A percentile compares a stretch with the other conserved stretches of the same genome.
Evolutionary conservation across 805 yeast species (phyloP).

Genomic region (Metschnikowia baotianmanensis): DNA sequence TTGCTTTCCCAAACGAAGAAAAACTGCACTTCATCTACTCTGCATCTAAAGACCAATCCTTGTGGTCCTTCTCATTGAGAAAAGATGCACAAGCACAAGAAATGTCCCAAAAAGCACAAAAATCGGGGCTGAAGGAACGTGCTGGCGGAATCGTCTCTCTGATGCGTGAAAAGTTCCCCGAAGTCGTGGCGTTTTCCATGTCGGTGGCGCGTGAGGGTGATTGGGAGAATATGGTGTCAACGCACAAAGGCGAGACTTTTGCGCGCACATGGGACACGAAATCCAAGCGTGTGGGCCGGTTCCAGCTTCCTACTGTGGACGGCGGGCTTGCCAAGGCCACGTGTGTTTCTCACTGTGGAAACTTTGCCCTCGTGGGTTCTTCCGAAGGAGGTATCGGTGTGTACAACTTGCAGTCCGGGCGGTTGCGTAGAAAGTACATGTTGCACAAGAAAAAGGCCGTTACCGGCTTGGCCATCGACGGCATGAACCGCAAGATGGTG

Average conservation of each 20-base stretch:
- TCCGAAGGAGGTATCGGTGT: constrained; percentile 80
- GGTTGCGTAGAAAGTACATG: constrained; percentile 63
- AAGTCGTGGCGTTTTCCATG: constrained; percentile 65
- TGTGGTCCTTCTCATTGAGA: constrained; percentile 90
- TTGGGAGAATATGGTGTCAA: constrained; percentile 92
- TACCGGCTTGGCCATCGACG: constrained; percentile 86
- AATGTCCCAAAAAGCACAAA: constrained; percentile 70
- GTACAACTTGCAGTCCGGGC: constrained; percentile 91
- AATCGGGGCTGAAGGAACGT: constrained; percentile 32
- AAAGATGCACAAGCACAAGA: constrained; percentile 97
- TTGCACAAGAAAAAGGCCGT: constrained; percentile 70
- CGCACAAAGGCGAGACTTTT: constrained; percentile 75
- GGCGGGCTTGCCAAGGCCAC: constrained; percentile 72
- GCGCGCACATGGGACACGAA: constrained; percentile 92
- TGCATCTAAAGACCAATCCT: constrained; percentile 79
- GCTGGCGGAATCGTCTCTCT: constrained; percentile 54
- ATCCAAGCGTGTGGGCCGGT: constrained; percentile 75
- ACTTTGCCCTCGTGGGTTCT: constrained; percentile 90
- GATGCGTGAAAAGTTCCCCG: constrained; percentile 71
- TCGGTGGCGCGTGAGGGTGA: constrained; percentile 76
- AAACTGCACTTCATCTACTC: constrained; percentile 80
- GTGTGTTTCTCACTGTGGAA: constrained; percentile 88
- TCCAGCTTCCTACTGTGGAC: constrained; percentile 71
- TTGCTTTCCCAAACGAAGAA: constrained; percentile 73
- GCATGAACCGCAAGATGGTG: constrained; percentile 85